These are phyloP conservation scores for Acer saccharum DNA, from an alignment of 345 rosid species.

Conservation along the genomic window DNA sequence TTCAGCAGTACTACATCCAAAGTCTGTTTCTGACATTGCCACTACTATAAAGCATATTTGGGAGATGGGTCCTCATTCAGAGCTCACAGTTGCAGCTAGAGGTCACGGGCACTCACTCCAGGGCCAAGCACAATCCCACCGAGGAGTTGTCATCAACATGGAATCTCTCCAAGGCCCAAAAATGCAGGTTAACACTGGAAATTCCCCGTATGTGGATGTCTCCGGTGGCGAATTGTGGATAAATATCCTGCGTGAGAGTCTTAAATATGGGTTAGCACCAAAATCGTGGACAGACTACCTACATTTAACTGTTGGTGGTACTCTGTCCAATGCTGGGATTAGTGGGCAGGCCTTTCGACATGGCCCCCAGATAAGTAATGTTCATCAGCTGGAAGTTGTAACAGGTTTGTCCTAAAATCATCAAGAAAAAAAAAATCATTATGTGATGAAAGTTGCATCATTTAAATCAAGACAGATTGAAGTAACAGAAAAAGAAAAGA, in stretches of 20 bases:
- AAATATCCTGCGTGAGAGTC: constrained; percentile 71
- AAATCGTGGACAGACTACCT: constrained; percentile 96
- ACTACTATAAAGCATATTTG: constrained; percentile 68
- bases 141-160: constrained; percentile 86
- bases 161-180: constrained; percentile 52
- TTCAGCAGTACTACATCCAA: constrained; percentile 77
- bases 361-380: constrained; percentile 98
- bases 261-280: constrained; percentile 83
- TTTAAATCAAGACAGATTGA: constrained; percentile 7
- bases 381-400: constrained; percentile 84
- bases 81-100: constrained; percentile 87
- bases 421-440: neutral
- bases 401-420: constrained; percentile 62
- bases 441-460: constrained; percentile 16
- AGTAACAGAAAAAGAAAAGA: constrained; percentile 21
- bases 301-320: constrained; percentile 92
- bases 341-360: constrained; percentile 92
- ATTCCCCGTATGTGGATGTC: constrained; percentile 66
- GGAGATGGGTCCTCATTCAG: constrained; percentile 80
- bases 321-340: constrained; percentile 91
- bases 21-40: constrained; percentile 78
- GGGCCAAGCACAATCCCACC: constrained; percentile 82
- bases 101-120: constrained; percentile 90
- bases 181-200: constrained; percentile 49
- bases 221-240: constrained; percentile 94